Base-by-base conservation (phyloP, 768 basidiomycete species). In the Leccinellum albellum region DNA sequence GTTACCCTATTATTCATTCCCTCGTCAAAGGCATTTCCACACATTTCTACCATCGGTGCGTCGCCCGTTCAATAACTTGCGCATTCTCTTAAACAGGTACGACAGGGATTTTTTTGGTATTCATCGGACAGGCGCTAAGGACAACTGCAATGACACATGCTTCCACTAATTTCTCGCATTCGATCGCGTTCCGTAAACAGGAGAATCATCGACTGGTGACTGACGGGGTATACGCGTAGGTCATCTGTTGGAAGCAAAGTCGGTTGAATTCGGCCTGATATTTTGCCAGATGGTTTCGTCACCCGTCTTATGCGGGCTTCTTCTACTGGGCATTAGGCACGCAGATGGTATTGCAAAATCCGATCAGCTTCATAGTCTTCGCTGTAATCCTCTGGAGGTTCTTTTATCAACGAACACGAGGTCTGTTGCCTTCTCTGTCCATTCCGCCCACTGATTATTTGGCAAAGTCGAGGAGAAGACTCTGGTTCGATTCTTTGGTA, bases 251-350 rank as follows among this genome's bases (percentile, higher is more conserved):
- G 21, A 33, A 12, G 37, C 21, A 8, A 14, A 46, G 3, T 15
- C 23, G 12, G 24, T 42, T 51, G 24, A 26, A 40, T 31, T 49
- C 26, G 23, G 49, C 9, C 15, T 32, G 21, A 37, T 31, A 7
- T 37, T 49, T 21, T 28, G 44, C 44, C 32, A 69, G 68, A 23
- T 70, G 62, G 83, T 88, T 86, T 59, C 85, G 97, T 14, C 97
- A 99, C 73, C 97, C 97, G 12, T 97, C 96, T 0, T 99, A 99
- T 64, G 84, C 91, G 2, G 97, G 95, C 2, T 99, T 98, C 77
- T 96, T 91, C 72, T 98, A 96, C 71, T 98, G 97, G 97, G 94
- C 94, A 0, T 66, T 99, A 26, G 94, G 95, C 2, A 97, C 94
- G 0, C 97, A 99, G 70, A 74, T 98, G 35, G 82, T 93, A 1